These are phyloP conservation scores for Pythium phragmiticola DNA, from an alignment of 352 stramenopile genomes.

Conservation along the genomic window DNA sequence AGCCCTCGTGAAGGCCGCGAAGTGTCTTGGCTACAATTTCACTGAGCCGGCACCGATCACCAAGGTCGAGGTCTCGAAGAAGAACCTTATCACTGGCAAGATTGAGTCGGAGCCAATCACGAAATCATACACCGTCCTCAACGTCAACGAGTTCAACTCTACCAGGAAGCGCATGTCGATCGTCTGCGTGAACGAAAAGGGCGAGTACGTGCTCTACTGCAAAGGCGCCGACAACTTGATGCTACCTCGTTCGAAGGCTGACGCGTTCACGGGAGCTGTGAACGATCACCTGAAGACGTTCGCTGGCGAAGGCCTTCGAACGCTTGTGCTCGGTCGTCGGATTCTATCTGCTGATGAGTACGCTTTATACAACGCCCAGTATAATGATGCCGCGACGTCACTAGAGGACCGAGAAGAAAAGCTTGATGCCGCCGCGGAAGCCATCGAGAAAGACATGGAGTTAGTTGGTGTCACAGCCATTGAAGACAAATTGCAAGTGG, in stretches of 20 bases:
- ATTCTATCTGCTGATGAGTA: conserved; percentile 58
- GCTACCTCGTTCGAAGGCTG: conserved; percentile 43
- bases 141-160: conserved; percentile 88
- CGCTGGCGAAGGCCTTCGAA: conserved; percentile 75
- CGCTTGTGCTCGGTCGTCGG: conserved; percentile 63
- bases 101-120: conserved; percentile 14
- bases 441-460: conserved; percentile 72
- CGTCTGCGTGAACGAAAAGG: conserved; percentile 68
- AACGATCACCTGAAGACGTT: conserved; percentile 62
- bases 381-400: conserved; percentile 50
- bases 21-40: conserved; percentile 65
- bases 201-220: conserved; percentile 60
- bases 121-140: conserved; percentile 57
- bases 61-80: conserved; percentile 51
- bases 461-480: conserved; percentile 90
- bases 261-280: conserved; percentile 24
- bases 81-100: conserved; percentile 25
- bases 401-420: conserved; percentile 50
- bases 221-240: conserved; percentile 89
- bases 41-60: conserved; percentile 43
- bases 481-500: conserved; percentile 92
- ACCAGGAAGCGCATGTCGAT: conserved; percentile 98
- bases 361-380: conserved; percentile 48
- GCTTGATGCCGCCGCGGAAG: conserved; percentile 57
- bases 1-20: conserved; percentile 89